phyloP scores from a whole-genome alignment of 2,329 filamentous ascomycete genomes.

The Cladophialophora psammophila region DNA sequence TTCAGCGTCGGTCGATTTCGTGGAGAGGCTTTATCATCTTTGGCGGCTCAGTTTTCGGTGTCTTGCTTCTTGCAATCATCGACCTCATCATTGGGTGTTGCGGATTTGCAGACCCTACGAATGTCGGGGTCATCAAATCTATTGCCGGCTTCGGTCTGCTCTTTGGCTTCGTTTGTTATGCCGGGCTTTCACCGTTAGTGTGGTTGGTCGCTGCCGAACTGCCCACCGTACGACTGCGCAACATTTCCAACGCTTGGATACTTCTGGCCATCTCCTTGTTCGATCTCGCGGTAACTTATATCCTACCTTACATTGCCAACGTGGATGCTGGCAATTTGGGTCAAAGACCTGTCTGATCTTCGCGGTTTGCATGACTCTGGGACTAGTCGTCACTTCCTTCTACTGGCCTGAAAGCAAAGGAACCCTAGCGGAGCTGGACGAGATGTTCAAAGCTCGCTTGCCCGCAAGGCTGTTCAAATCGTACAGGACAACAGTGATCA shows the following conservation, averaged over 20 bases:
- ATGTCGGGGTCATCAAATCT: neutral
- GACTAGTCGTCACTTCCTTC: slow-evolving; percentile 68
- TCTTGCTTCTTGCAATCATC: no score
- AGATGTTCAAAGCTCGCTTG: slow-evolving; percentile 13
- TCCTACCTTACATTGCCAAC: slow-evolving; percentile 21
- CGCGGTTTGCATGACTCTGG: slow-evolving; percentile 8
- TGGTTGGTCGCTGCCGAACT: slow-evolving; percentile 1
- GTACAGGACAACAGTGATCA: no score
- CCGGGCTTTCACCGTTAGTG: neutral
- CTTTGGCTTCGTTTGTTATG: slow-evolving; percentile 7
- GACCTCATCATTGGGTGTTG: slow-evolving; percentile 14
- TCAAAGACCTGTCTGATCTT: slow-evolving; percentile 13
- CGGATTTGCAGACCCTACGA: slow-evolving; percentile 9
- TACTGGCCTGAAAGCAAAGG: slow-evolving; percentile 73
- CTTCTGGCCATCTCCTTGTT: neutral
- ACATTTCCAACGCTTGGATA: slow-evolving; percentile 2
- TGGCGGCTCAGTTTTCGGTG: neutral
- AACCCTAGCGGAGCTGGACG: slow-evolving; percentile 73
- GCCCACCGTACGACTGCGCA: slow-evolving; percentile 9
- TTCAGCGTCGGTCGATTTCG: no score
- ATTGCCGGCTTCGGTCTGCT: slow-evolving; percentile 13
- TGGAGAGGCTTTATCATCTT: neutral
- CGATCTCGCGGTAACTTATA: slow-evolving; percentile 4
- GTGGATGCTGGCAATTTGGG: slow-evolving; percentile 9
- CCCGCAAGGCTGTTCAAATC: slow-evolving; percentile 6